Conservation (phyloP, 1,284 basidiomycete genomes). For the Abortiporus biennis region DNA sequence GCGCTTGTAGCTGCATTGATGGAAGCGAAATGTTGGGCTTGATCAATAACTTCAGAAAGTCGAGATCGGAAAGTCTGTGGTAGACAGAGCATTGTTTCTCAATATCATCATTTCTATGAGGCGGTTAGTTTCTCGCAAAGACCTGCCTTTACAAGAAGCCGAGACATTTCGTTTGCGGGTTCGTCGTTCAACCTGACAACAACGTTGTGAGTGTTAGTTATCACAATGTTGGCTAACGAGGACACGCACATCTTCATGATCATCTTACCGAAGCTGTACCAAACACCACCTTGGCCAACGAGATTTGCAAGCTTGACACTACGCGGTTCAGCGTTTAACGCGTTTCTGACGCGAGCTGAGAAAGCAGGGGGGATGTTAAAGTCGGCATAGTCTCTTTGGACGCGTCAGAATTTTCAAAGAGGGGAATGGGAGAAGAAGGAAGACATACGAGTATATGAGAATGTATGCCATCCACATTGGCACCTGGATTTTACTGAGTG, state of each 20-base stretch:
- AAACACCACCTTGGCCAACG: conserved; percentile 81
- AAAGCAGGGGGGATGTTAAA: conserved; percentile 79
- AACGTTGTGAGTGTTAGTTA: background rate
- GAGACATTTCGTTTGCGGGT: conserved; percentile 62
- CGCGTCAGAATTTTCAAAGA: conserved; percentile 10
- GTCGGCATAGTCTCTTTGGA: conserved; percentile 73
- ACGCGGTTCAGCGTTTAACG: conserved; percentile 77
- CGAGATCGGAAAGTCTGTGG: conserved; percentile 74
- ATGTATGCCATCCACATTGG: conserved; percentile 87
- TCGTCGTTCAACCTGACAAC: conserved; percentile 67
- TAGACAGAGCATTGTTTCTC: too few species aligned
- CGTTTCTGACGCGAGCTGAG: conserved; percentile 69
- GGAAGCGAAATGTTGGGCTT: conserved; percentile 85
- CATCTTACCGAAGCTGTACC: conserved; percentile 86
- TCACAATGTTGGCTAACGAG: background rate
- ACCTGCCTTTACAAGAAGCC: conserved; percentile 62
- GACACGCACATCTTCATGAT: conserved; percentile 66
- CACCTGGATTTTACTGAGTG: conserved; percentile 67
- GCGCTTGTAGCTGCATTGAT: conserved; percentile 54
- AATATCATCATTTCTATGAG: too few species aligned
- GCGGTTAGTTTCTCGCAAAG: too few species aligned
- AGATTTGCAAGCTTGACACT: conserved; percentile 76
- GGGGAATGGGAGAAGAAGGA: conserved; percentile 35
- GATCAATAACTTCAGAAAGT: conserved; percentile 78
- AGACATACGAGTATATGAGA: conserved; percentile 71